A percentile compares a stretch with the other conserved stretches of the same genome.
Conservation (phyloP, 306 rosid genomes). For the Quercus wislizeni region DNA sequence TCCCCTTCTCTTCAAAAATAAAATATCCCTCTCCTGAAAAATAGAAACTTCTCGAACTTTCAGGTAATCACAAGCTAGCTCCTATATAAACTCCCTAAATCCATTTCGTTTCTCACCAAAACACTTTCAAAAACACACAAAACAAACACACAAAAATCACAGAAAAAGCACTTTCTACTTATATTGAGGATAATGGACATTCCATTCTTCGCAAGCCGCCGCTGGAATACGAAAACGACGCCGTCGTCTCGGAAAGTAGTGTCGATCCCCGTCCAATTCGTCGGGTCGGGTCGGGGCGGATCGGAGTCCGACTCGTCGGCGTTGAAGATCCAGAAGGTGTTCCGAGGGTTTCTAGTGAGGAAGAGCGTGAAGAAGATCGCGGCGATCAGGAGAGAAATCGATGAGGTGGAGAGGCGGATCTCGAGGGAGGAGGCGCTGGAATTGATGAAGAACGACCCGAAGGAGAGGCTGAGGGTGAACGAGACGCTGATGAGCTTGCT, state of each 20-base stretch:
- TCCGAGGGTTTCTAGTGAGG: slow-evolving; percentile 62
- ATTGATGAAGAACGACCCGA: slow-evolving; percentile 33
- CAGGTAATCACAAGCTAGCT: neutral
- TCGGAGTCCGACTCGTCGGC: slow-evolving; percentile 12
- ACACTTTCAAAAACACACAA: no score
- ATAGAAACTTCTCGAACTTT: slow-evolving; percentile 48
- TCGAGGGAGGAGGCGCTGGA: slow-evolving; percentile 21
- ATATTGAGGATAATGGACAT: slow-evolving; percentile 19
- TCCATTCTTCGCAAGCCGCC: slow-evolving; percentile 20
- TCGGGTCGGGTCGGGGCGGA: slow-evolving; percentile 10
- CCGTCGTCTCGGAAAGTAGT: slow-evolving; percentile 41
- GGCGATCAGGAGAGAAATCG: slow-evolving; percentile 39
- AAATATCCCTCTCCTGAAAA: neutral
- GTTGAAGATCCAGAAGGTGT: slow-evolving; percentile 52
- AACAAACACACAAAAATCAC: rapidly evolving
- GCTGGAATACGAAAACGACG: slow-evolving; percentile 20
- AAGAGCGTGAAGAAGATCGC: slow-evolving; percentile 52
- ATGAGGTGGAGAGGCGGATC: slow-evolving; percentile 35
- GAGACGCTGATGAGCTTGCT: slow-evolving; percentile 72
- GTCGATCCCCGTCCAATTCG: slow-evolving; percentile 58
- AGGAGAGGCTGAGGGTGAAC: slow-evolving; percentile 49
- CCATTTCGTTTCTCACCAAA: no score
- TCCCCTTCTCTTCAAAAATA: neutral
- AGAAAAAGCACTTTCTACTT: neutral
- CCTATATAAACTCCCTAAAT: no score